Percentiles rank a stretch among this genome's conserved stretches.
These are phyloP conservation scores for Maudiozyma pseudohumilis DNA, from an alignment of 805 yeast species.

Conservation along the genomic window DNA sequence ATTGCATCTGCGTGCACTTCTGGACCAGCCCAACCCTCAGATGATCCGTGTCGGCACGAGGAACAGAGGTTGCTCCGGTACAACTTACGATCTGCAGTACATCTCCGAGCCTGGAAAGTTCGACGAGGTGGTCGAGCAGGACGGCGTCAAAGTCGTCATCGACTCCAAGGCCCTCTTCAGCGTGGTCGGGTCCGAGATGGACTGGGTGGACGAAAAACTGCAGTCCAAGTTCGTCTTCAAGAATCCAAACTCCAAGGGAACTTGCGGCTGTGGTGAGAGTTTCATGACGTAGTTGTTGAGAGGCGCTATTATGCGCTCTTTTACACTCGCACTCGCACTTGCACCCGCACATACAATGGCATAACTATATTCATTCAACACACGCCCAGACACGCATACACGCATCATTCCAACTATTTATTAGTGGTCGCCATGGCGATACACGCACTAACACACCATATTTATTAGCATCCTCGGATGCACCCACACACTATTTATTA, in stretches of 20 bases:
- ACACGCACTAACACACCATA: too few species aligned
- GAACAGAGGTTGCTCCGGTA: slow-evolving; percentile 94
- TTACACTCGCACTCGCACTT: too few species aligned
- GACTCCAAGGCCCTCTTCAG: slow-evolving; percentile 95
- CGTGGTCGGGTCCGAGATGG: slow-evolving; percentile 97
- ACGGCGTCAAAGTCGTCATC: slow-evolving; percentile 83
- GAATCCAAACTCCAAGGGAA: slow-evolving; percentile 95
- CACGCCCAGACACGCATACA: too few species aligned
- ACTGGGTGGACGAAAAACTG: slow-evolving; percentile 91
- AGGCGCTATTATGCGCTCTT: too few species aligned
- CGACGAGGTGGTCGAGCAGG: slow-evolving; percentile 88
- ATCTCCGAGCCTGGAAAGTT: slow-evolving; percentile 87
- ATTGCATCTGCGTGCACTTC: slow-evolving; percentile 52
- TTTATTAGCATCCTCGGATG: too few species aligned
- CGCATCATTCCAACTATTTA: too few species aligned
- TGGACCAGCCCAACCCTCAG: slow-evolving; percentile 79
- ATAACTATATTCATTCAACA: too few species aligned
- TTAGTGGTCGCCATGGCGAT: too few species aligned
- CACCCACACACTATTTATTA: too few species aligned
- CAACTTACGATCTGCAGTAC: slow-evolving; percentile 84
- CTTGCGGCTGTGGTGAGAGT: slow-evolving; percentile 98
- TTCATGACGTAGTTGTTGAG: slow-evolving; percentile 70
- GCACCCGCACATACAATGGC: too few species aligned
- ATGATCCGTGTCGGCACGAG: slow-evolving; percentile 87
- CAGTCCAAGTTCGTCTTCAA: slow-evolving; percentile 82